Conservation (phyloP, 1,284 basidiomycete genomes). For the Acaromyces ingoldii region DNA sequence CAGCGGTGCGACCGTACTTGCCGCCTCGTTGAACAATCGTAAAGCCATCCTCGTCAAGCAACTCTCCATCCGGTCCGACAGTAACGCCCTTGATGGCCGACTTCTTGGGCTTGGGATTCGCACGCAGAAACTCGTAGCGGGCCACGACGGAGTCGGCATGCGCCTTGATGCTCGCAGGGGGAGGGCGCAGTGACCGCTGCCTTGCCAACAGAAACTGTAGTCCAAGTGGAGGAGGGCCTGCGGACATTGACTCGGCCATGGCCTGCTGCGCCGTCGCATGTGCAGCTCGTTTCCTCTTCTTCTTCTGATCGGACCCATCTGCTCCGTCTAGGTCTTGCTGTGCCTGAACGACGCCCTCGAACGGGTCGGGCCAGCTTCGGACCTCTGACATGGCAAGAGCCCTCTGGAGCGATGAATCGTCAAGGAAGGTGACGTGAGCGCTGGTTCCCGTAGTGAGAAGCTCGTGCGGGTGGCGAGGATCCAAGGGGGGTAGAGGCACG, state of each 20-base stretch:
- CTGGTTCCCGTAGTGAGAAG: slow-evolving; percentile 25
- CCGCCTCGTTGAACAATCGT: slow-evolving; percentile 45
- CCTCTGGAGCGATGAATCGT: slow-evolving; percentile 22
- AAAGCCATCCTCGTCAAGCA: slow-evolving; percentile 48
- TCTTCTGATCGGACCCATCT: not conserved
- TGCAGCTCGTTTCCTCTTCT: not conserved
- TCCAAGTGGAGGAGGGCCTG: slow-evolving; percentile 17
- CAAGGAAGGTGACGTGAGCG: slow-evolving; percentile 45
- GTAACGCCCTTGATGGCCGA: slow-evolving; percentile 40
- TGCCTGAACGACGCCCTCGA: slow-evolving; percentile 14
- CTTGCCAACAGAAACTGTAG: slow-evolving; percentile 26
- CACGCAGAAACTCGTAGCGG: slow-evolving; percentile 31
- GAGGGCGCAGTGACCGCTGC: slow-evolving; percentile 25
- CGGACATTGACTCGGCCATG: not conserved
- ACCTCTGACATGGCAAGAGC: slow-evolving; percentile 19
- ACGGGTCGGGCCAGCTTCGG: slow-evolving; percentile 10
- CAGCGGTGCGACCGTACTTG: slow-evolving; percentile 38
- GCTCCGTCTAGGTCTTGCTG: slow-evolving; percentile 4
- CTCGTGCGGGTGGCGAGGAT: slow-evolving; percentile 7
- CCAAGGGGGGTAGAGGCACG: slow-evolving; percentile 8
- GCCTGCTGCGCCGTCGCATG: not conserved
- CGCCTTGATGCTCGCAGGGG: slow-evolving; percentile 17
- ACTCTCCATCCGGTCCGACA: slow-evolving; percentile 41
- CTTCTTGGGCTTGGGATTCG: slow-evolving; percentile 32
- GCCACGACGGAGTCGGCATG: slow-evolving; percentile 32